Conservation (phyloP, 805 yeast species). For the Jamesozyma rosinii region DNA sequence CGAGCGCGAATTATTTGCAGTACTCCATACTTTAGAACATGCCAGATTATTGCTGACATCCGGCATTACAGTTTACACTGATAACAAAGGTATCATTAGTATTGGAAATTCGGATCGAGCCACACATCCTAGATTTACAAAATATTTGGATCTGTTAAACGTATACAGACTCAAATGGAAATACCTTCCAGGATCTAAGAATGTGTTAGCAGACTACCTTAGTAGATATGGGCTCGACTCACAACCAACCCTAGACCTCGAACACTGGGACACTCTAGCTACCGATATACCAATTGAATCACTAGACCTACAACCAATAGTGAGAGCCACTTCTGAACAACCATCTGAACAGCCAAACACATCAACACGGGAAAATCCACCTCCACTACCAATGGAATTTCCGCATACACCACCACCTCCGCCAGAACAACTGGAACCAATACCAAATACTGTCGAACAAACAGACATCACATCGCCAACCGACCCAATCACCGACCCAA, state of each 20-base stretch:
- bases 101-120: not conserved
- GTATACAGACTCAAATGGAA: slow-evolving; percentile 1
- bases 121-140: not conserved
- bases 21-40: slow-evolving; percentile 1
- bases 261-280: too few relatives aligned
- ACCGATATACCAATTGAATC: too few relatives aligned
- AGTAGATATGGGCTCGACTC: slow-evolving; percentile 2
- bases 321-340: too few relatives aligned
- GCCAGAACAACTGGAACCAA: too few relatives aligned
- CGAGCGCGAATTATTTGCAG: slow-evolving; percentile 1
- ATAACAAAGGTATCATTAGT: not conserved
- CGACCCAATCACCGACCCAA: too few relatives aligned
- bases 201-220: not conserved
- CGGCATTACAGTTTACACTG: not conserved
- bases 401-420: too few relatives aligned
- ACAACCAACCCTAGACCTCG: not conserved
- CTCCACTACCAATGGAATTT: too few relatives aligned
- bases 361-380: too few relatives aligned
- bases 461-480: too few relatives aligned
- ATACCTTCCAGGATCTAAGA: slow-evolving; percentile 1
- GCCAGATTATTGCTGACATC: not conserved
- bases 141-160: not conserved
- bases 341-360: too few relatives aligned
- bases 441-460: too few relatives aligned
- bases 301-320: too few relatives aligned